Conservation (phyloP, 306 rosid species). For the Medicago truncatula region MtrunA17r5.0-ANR NC_053042.1:7744501-7745000, state of each 20-base stretch:
- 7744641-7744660: constrained; percentile 97
- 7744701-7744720: constrained; percentile 91
- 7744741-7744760: constrained; percentile 60
- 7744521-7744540: constrained; percentile 6
- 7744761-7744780: constrained; percentile 46
- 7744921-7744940: no score
- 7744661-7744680: constrained; percentile 95
- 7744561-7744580: constrained; percentile 51
- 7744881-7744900: no score
- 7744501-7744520: constrained; percentile 11
- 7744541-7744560: constrained; percentile 16
- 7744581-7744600: constrained; percentile 84
- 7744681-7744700: constrained; percentile 91
- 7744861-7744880: no score
- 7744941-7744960: no score
- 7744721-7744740: constrained; percentile 93
- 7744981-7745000: no score
- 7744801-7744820: background rate
- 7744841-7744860: no score
- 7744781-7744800: constrained; percentile 17
- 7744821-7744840: no score
- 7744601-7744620: constrained; percentile 82
- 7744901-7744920: no score
- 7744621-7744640: constrained; percentile 87
- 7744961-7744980: no score